Evolutionary conservation across 495 filamentous ascomycete genomes (phyloP).

Genomic region (Penicillium atrosanguineum): DNA sequence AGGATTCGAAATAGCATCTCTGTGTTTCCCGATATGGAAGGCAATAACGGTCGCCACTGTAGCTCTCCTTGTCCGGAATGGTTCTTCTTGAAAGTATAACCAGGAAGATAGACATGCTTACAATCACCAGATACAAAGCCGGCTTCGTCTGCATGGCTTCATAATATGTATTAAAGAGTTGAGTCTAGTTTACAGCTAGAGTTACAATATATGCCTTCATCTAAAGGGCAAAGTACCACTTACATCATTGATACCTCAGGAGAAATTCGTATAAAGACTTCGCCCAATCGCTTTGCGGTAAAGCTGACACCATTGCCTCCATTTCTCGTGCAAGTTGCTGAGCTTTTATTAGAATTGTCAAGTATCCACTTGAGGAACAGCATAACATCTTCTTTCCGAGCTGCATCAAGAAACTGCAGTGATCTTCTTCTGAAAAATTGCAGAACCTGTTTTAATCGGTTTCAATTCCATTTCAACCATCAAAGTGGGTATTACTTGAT

Average conservation of each 20-base stretch:
- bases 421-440: slow-evolving; percentile 3
- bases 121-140: too few relatives aligned
- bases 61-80: too few relatives aligned
- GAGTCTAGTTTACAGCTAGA: too few relatives aligned
- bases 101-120: too few relatives aligned
- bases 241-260: slow-evolving; percentile 1
- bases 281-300: slow-evolving; percentile 10
- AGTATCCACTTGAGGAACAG: slow-evolving; percentile 8
- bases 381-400: slow-evolving; percentile 7
- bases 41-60: too few relatives aligned
- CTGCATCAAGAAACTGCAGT: slow-evolving; percentile 2
- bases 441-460: slow-evolving; percentile 1
- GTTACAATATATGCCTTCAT: too few relatives aligned
- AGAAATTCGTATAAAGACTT: slow-evolving; percentile 7
- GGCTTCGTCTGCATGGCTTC: too few relatives aligned
- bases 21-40: too few relatives aligned
- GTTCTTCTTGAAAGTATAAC: too few relatives aligned
- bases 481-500: neutral
- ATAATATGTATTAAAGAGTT: too few relatives aligned
- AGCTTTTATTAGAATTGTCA: slow-evolving; percentile 8
- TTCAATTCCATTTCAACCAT: neutral
- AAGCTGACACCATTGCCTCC: slow-evolving; percentile 12
- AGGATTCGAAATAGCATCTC: too few relatives aligned
- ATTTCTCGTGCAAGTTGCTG: slow-evolving; percentile 8
- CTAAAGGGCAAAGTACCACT: too few relatives aligned